phyloP scores from a whole-genome alignment of 2,329 filamentous ascomycete genomes.

The Fusarium globosum region DNA sequence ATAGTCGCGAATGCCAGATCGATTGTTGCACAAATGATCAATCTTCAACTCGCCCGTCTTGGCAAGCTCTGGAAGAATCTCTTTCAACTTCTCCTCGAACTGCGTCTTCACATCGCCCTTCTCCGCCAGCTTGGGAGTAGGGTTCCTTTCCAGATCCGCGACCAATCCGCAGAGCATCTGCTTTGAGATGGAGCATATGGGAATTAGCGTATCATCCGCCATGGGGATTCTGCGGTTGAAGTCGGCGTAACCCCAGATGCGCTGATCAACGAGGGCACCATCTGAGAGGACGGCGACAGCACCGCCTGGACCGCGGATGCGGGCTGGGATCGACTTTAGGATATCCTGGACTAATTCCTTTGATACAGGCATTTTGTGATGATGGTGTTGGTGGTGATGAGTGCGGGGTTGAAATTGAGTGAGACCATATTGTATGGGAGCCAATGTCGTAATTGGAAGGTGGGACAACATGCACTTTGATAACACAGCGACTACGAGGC shows the following conservation, averaged over 20 bases:
- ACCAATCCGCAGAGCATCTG: conserved; percentile 34
- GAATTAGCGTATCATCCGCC: conserved; percentile 21
- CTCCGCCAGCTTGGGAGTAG: conserved; percentile 7
- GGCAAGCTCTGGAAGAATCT: conserved; percentile 16
- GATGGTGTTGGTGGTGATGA: neutral
- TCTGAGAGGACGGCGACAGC: conserved; percentile 29
- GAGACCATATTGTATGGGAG: neutral
- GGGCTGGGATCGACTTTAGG: conserved; percentile 17
- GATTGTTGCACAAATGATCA: conserved; percentile 26
- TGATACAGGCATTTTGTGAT: conserved; percentile 18
- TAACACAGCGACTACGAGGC: neutral
- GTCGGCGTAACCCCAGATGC: conserved; percentile 33
- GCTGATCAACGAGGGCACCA: conserved; percentile 13
- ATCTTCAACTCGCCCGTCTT: conserved; percentile 8
- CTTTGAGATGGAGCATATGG: conserved; percentile 33
- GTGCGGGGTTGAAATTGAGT: conserved; percentile 17
- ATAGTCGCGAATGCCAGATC: conserved; percentile 32
- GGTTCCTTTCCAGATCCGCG: conserved; percentile 25
- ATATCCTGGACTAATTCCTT: conserved; percentile 18
- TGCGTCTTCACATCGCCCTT: conserved; percentile 17
- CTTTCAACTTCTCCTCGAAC: conserved; percentile 21
- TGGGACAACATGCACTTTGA: conserved; percentile 21
- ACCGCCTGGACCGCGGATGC: conserved; percentile 29
- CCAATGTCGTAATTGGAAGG: conserved; percentile 24
- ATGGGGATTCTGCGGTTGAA: conserved; percentile 31